Evolutionary conservation across 2,329 filamentous ascomycete genomes (phyloP).

Genomic region (Trichophyton schoenleinii): DNA sequence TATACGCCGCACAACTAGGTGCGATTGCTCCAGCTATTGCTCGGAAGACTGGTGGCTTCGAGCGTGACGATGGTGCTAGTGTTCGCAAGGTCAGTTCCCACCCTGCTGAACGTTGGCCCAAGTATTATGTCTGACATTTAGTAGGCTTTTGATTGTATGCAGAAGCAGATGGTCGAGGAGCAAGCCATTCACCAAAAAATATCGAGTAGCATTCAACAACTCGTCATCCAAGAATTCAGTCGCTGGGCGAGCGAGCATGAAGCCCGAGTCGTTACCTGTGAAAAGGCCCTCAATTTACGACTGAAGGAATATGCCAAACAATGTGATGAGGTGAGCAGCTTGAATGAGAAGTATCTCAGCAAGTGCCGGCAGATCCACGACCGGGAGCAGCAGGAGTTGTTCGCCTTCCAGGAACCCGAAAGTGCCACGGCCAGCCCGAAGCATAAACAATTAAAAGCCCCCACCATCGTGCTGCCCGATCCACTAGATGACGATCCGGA

Average conservation of each 20-base stretch:
- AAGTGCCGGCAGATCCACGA: slow-evolving; percentile 95
- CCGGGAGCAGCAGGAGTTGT: slow-evolving; percentile 94
- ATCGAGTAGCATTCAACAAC: slow-evolving; percentile 85
- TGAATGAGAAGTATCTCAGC: slow-evolving; percentile 95
- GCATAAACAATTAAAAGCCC: slow-evolving; percentile 33
- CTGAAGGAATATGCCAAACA: slow-evolving; percentile 92
- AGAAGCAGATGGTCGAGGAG: slow-evolving; percentile 83
- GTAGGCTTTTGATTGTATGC: slow-evolving; percentile 87
- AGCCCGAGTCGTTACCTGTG: slow-evolving; percentile 76
- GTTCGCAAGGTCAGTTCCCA: slow-evolving; percentile 63
- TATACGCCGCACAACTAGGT: slow-evolving; percentile 66
- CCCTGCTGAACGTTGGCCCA: neutral
- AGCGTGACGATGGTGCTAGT: slow-evolving; percentile 86
- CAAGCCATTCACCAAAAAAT: slow-evolving; percentile 88
- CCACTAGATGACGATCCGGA: slow-evolving; percentile 62
- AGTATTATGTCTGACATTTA: neutral
- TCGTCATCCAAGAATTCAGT: slow-evolving; percentile 87
- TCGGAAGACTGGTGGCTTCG: slow-evolving; percentile 68
- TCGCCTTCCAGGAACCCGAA: slow-evolving; percentile 82
- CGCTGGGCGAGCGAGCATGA: slow-evolving; percentile 96
- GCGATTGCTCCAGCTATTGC: slow-evolving; percentile 75
- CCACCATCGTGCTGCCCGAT: slow-evolving; percentile 74
- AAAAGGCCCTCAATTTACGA: slow-evolving; percentile 80
- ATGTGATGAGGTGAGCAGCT: slow-evolving; percentile 77
- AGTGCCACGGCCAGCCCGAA: slow-evolving; percentile 46